phyloP scores from a whole-genome alignment of 345 rosid species.

The Dimocarpus longan region DNA sequence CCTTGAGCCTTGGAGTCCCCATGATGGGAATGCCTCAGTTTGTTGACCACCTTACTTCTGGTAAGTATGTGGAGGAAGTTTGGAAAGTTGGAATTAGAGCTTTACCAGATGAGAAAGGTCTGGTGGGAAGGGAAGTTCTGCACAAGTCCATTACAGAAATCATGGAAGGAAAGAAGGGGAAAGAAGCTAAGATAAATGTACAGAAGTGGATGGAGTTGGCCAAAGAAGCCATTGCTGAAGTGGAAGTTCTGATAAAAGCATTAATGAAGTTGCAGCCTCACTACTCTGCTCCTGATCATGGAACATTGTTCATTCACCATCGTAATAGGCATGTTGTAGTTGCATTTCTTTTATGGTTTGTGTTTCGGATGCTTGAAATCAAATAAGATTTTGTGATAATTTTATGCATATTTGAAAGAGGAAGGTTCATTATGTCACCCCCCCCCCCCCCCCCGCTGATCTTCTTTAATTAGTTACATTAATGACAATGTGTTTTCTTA shows the following conservation, averaged over 20 bases:
- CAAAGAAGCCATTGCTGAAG: conserved; percentile 14
- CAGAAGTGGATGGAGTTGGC: conserved; percentile 3
- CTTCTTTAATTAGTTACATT: too few relatives aligned
- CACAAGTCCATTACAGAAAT: background rate
- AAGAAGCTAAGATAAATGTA: background rate
- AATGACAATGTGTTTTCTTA: too few relatives aligned
- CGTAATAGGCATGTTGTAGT: too few relatives aligned
- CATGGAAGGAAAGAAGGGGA: conserved; percentile 6
- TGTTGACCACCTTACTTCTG: background rate
- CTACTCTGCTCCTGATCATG: background rate
- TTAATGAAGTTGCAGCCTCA: background rate
- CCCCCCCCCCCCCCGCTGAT: too few relatives aligned
- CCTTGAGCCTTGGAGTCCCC: background rate
- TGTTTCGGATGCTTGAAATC: too few relatives aligned
- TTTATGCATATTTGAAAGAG: too few relatives aligned
- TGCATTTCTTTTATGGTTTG: too few relatives aligned
- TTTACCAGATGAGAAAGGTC: background rate
- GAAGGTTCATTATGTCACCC: too few relatives aligned
- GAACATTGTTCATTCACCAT: too few relatives aligned
- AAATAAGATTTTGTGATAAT: too few relatives aligned
- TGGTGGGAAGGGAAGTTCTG: background rate
- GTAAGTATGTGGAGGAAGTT: background rate
- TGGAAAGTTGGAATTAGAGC: background rate
- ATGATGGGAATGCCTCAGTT: background rate
- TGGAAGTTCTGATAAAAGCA: background rate